These are phyloP conservation scores for Termitomyces titanicus DNA, from an alignment of 768 basidiomycete genomes.

Conservation along the genomic window DNA sequence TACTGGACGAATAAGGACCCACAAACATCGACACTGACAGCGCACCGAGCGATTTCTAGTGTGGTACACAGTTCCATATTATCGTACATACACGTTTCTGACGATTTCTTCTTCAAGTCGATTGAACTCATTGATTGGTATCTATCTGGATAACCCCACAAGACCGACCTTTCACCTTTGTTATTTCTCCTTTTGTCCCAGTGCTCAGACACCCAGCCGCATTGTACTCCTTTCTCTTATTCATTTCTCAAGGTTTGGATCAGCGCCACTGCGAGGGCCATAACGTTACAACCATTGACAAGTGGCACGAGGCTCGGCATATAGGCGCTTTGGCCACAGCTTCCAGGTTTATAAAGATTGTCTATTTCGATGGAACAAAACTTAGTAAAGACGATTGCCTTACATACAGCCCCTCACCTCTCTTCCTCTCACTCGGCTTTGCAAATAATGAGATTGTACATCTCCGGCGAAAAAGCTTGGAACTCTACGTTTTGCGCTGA, in stretches of 20 bases:
- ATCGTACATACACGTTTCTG: too few relatives aligned
- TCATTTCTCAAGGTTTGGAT: neutral
- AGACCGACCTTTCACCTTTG: too few relatives aligned
- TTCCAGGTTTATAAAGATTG: neutral
- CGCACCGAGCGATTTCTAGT: too few relatives aligned
- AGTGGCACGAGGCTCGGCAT: neutral
- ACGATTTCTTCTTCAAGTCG: too few relatives aligned
- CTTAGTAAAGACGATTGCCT: neutral
- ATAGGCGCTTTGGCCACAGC: conserved; percentile 1
- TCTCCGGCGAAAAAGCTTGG: conserved; percentile 16
- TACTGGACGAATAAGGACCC: too few relatives aligned
- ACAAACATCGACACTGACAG: too few relatives aligned
- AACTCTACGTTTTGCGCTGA: conserved; percentile 19
- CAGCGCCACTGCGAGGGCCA: neutral
- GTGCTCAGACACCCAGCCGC: neutral
- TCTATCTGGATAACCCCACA: too few relatives aligned
- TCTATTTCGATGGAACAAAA: neutral
- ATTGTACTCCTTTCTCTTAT: neutral
- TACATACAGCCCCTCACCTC: neutral
- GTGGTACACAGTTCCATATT: too few relatives aligned
- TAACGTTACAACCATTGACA: neutral
- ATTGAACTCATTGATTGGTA: too few relatives aligned
- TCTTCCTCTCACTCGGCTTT: neutral
- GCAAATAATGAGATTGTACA: conserved; percentile 19
- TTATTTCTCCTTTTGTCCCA: neutral